Base-by-base conservation (phyloP, 1,284 basidiomycete species). In the Violaceomyces palustris region DNA sequence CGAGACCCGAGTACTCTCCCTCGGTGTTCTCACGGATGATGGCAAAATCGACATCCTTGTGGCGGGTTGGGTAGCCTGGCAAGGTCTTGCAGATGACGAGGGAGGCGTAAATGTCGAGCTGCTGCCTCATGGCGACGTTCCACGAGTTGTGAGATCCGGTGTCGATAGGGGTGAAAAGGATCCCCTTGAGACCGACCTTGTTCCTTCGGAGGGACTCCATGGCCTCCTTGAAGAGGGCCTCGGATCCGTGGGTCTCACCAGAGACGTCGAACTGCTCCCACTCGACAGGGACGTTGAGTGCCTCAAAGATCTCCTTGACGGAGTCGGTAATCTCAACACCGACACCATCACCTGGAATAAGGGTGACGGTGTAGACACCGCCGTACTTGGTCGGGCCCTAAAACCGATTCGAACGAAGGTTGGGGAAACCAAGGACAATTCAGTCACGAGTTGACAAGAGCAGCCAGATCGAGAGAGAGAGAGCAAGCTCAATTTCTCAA, bases 11-110 rank as follows among this genome's bases (percentile, higher is more conserved):
- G 80, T 99, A 99, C 79, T 99, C 94, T 67, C 94, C 94, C 80
- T 99, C 94, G 18, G 94, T 99, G 79, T 99, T 99, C 77, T 99
- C 94, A 78, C 94, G 91, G 75, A 99, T 97, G 77, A 98, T 92
- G 67, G 88, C 91, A 76, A 96, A 94, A 78, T 99, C 93, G 74
- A 98, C 94, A 73, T 94, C 86, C 57, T 84, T 80, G 79, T 99
- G 93, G 67, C 93, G 87, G 33, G 94, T 97, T 31, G 91, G 87
- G 78, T 92, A 84, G 41, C 94, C 94, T n/a, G 90, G 87, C 43
- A 98, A 83, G 40, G 92, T 90, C 78, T 97, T 97, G 85, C 94
- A 98, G 47, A 97, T 82, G 46, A 94, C 90, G 66, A 98, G 87
- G 19, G 92, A 96, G 31, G 94, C 93, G 77, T 97, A 99, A 67